Percentiles rank a stretch among this genome's conserved stretches.
phyloP scores from a whole-genome alignment of 352 stramenopile species.

The Proteromonas lacertae region DNA sequence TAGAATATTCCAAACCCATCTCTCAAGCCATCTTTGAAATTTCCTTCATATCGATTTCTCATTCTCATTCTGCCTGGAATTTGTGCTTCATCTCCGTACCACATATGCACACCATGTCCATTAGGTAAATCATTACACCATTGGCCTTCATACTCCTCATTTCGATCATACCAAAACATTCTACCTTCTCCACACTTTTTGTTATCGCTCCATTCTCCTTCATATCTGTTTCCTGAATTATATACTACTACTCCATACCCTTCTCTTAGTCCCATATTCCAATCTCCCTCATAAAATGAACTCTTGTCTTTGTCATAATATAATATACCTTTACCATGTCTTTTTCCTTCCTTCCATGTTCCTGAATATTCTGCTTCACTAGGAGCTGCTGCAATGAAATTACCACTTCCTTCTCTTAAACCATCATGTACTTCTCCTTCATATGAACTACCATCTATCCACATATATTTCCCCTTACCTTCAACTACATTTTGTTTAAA shows the following conservation, averaged over 20 bases:
- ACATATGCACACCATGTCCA: conserved; percentile 34
- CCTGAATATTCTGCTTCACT: conserved; percentile 16
- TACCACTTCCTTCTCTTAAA: background rate
- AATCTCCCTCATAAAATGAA: conserved; percentile 28
- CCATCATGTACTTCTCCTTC: background rate
- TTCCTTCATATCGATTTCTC: conserved; percentile 30
- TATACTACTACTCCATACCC: conserved; percentile 29
- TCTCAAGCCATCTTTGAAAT: conserved; percentile 22
- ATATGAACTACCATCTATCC: background rate
- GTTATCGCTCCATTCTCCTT: conserved; percentile 25
- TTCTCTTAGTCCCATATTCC: conserved; percentile 23
- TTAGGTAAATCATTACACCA: conserved; percentile 27
- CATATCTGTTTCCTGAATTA: conserved; percentile 15
- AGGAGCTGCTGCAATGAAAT: background rate
- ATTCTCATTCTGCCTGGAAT: conserved; percentile 11
- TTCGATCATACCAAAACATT: conserved; percentile 25
- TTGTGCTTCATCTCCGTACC: conserved; percentile 10
- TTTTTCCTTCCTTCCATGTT: conserved; percentile 20
- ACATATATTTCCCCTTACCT: conserved; percentile 15
- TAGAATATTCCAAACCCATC: conserved; percentile 29
- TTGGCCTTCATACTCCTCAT: conserved; percentile 21
- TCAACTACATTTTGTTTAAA: conserved; percentile 25
- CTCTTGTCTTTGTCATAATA: conserved; percentile 19
- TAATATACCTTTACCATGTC: conserved; percentile 28
- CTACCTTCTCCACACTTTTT: conserved; percentile 24